Conservation (phyloP, 2,329 filamentous ascomycete genomes). For the Kalaharituber pfeilii region DNA sequence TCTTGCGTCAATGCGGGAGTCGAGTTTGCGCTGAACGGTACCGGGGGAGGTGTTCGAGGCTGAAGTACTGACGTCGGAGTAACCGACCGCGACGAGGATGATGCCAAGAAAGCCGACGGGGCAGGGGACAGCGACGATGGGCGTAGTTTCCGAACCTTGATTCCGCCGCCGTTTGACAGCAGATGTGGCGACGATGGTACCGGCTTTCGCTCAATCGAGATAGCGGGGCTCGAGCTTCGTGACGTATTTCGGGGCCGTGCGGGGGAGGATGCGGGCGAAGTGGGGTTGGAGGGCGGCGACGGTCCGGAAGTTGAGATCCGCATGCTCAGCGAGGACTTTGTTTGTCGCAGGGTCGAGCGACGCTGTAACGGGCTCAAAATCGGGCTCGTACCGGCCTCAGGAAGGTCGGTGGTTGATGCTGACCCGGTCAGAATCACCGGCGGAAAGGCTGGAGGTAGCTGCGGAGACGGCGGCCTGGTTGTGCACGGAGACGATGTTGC, state of each 20-base stretch:
- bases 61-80: background rate
- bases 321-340: background rate
- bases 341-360: background rate
- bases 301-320: background rate
- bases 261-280: background rate
- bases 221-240: background rate
- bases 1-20: background rate
- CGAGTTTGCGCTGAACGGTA: background rate
- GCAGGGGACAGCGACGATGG: background rate
- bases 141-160: background rate
- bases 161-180: background rate
- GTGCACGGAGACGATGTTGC: too few species aligned
- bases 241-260: background rate
- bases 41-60: background rate
- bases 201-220: background rate
- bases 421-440: too few species aligned
- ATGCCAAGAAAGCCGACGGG: background rate
- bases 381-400: background rate
- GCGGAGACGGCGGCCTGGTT: too few species aligned
- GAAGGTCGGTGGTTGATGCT: background rate
- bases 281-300: background rate
- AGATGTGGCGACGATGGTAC: background rate
- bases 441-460: too few species aligned
- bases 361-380: background rate
- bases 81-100: background rate